Conservation (phyloP, 352 stramenopile species). For the Phytopythium cucurbitacearum region DNA sequence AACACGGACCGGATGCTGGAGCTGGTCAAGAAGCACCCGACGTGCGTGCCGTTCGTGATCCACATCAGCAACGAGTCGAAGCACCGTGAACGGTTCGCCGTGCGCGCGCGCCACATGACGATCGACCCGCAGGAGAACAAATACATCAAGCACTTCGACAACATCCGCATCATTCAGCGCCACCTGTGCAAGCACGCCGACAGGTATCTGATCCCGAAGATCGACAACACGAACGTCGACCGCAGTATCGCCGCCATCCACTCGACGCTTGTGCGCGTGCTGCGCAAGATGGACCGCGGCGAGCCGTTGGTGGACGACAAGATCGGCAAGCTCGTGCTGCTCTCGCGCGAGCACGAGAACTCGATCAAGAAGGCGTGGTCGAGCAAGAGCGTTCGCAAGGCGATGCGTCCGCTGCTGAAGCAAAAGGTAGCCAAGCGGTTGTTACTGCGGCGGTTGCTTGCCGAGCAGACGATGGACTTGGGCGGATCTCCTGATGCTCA, state of each 20-base stretch:
- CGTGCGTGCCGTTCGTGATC: constrained; percentile 85
- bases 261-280: constrained; percentile 76
- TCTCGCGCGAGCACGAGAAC: constrained; percentile 84
- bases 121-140: constrained; percentile 88
- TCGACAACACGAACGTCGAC: constrained; percentile 88
- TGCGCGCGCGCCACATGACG: constrained; percentile 84
- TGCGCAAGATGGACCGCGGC: constrained; percentile 74
- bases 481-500: constrained; percentile 21
- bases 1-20: constrained; percentile 81
- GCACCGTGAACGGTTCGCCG: constrained; percentile 81
- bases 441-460: constrained; percentile 67
- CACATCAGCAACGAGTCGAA: constrained; percentile 89
- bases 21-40: constrained; percentile 76
- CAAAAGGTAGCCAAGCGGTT: constrained; percentile 84
- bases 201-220: constrained; percentile 83
- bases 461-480: constrained; percentile 56
- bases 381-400: constrained; percentile 82
- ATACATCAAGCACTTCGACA: constrained; percentile 90
- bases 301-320: constrained; percentile 72
- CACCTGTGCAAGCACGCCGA: constrained; percentile 84
- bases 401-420: constrained; percentile 82
- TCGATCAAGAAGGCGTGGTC: constrained; percentile 87
- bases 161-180: constrained; percentile 87
- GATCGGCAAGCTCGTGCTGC: constrained; percentile 80
- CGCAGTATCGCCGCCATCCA: constrained; percentile 84